A percentile compares a stretch with the other conserved stretches of the same genome.
Conservation (phyloP, 306 rosid genomes). For the Myrica gale region DNA sequence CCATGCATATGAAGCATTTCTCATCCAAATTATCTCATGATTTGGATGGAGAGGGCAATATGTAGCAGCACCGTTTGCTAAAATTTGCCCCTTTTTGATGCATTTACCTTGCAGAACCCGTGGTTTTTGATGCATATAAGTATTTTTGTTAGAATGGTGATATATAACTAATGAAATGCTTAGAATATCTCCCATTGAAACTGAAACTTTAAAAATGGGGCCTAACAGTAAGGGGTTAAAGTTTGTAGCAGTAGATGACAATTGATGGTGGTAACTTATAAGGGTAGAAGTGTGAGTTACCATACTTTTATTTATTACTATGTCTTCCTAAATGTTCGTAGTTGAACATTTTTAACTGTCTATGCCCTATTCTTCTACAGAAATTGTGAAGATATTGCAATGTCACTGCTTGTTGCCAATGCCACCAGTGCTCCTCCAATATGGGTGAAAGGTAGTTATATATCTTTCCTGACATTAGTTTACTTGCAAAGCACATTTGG, state of each 20-base stretch:
- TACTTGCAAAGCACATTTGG: background rate
- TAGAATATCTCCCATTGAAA: background rate
- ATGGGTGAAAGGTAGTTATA: conserved; percentile 56
- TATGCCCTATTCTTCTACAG: conserved; percentile 28
- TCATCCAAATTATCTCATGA: too few species aligned
- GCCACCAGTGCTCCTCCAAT: conserved; percentile 52
- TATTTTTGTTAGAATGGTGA: background rate
- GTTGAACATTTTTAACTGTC: conserved; percentile 5
- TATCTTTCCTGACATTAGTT: background rate
- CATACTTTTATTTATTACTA: background rate
- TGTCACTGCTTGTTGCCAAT: conserved; percentile 59
- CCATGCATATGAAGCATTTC: too few species aligned
- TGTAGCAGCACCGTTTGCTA: background rate
- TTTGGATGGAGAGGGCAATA: too few species aligned
- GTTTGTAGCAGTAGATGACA: too few species aligned
- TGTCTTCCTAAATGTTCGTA: conserved; percentile 8
- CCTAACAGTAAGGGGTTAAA: too few species aligned
- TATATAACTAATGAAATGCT: background rate
- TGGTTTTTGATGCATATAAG: background rate
- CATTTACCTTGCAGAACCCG: too few species aligned
- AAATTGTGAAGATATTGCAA: conserved; percentile 61
- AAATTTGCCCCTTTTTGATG: too few species aligned
- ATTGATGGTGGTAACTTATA: too few species aligned
- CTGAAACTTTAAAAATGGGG: too few species aligned
- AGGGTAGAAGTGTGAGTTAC: too few species aligned